Evolutionary conservation across 306 rosid species (phyloP).

Genomic region (Dryas drummondii): DNA sequence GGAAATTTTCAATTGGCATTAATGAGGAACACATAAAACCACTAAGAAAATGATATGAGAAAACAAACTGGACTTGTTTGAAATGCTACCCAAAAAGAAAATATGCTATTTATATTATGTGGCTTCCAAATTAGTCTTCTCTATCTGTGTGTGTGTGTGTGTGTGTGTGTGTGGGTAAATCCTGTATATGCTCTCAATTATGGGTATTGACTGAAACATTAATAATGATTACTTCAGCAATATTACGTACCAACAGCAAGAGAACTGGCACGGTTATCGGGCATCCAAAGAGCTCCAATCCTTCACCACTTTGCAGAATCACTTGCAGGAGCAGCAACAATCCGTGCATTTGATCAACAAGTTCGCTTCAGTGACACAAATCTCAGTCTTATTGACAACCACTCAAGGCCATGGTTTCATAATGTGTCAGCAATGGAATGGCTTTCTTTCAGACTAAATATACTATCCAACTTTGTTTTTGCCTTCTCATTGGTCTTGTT

Average conservation of each 20-base stretch:
- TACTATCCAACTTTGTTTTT: constrained; percentile 87
- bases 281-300: constrained; percentile 81
- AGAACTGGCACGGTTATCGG: constrained; percentile 87
- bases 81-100: neutral
- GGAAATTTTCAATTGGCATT: neutral
- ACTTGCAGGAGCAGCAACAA: constrained; percentile 81
- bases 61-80: neutral
- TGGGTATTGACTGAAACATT: constrained; percentile 8
- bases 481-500: constrained; percentile 82
- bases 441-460: constrained; percentile 86
- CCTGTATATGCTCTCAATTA: neutral
- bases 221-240: constrained; percentile 47
- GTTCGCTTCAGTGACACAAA: constrained; percentile 62
- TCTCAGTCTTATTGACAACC: constrained; percentile 62
- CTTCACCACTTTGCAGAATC: constrained; percentile 95
- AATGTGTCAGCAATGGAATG: constrained; percentile 94
- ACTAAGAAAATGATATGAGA: neutral
- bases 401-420: constrained; percentile 96
- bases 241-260: constrained; percentile 93
- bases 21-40: neutral
- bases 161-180: too few species aligned
- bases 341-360: constrained; percentile 88
- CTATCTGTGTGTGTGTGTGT: neutral
- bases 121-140: neutral
- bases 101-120: neutral